These are phyloP conservation scores for Stenocarpella maydis DNA, from an alignment of 2,329 filamentous ascomycete genomes.

Conservation along the genomic window DNA sequence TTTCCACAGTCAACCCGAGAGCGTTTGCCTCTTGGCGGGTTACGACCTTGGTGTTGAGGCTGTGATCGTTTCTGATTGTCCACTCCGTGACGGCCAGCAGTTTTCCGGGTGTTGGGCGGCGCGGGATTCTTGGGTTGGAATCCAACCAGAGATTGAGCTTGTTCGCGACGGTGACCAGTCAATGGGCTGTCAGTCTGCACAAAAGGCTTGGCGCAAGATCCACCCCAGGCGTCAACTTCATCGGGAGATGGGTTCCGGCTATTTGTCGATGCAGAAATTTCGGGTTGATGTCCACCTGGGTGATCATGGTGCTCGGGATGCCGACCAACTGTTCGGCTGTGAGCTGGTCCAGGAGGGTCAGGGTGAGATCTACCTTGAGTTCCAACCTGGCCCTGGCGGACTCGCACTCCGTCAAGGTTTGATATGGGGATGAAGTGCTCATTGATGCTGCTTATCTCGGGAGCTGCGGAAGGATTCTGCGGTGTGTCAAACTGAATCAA, in stretches of 20 bases:
- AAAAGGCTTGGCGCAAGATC: too few species aligned
- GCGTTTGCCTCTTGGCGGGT: neutral
- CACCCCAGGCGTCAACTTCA: too few species aligned
- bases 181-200: too few species aligned
- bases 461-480: neutral
- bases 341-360: neutral
- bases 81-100: neutral
- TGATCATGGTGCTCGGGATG: neutral
- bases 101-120: neutral
- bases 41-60: neutral
- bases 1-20: too few species aligned
- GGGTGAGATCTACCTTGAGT: neutral
- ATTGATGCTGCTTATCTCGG: neutral
- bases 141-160: neutral
- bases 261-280: too few species aligned
- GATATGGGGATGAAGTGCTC: constrained; percentile 18
- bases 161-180: too few species aligned
- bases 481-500: neutral
- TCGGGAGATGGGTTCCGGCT: too few species aligned
- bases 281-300: neutral
- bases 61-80: neutral
- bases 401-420: constrained; percentile 6
- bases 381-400: neutral
- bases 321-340: too few species aligned
- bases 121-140: too few species aligned